Base-by-base conservation (phyloP, 441 rosid species). In the Aquilaria agallochum region DNA sequence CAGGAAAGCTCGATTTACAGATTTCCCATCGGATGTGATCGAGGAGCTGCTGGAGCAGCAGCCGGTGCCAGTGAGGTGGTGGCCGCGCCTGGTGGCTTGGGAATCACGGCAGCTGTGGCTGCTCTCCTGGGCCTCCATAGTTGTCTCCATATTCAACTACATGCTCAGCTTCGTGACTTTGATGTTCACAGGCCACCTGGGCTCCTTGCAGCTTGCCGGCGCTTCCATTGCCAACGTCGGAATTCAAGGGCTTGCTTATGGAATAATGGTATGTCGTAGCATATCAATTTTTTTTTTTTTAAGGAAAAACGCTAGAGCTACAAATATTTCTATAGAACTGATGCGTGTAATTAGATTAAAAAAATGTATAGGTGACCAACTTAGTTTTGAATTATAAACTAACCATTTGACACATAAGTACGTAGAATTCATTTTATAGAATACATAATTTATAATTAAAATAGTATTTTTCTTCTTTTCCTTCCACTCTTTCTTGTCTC, bases 221-320 rank as follows among this genome's bases (percentile, higher is more conserved):
- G 97, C 97, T 55, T 84, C 97, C 14, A 81, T 88, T 40, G 93
- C 97, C 31, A 78, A 83, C 34, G 95, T 90, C 1, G 97, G 97
- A 15, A 84, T 88, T 63, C 97, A 90, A 62, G 97, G 97, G 14
- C 90, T 90, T 46, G 90, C 95, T 66, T 90, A 90, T 60, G 97
- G 97, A 30, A 83, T 90, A 33, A 90, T 90, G 95, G 95, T 90
- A 78, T 5, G 80, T 5, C 67, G 3, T 46, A 50, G 55, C 69
- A 58, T 49, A 34, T 0, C 27, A 20, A 20, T 20, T 1, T 60
- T 27, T 20, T 52, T 20, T 3, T 3, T 45, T 33, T 6, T 14
- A 20, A 20, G 27, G 1, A 20, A 20, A 20, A 20, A 20, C 1
- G 27, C 27, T 20, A 20, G 27, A 20, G 27, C 27, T 20, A 20